phyloP scores from a whole-genome alignment of 129 eudicot species.

The Calendula officinalis region DNA sequence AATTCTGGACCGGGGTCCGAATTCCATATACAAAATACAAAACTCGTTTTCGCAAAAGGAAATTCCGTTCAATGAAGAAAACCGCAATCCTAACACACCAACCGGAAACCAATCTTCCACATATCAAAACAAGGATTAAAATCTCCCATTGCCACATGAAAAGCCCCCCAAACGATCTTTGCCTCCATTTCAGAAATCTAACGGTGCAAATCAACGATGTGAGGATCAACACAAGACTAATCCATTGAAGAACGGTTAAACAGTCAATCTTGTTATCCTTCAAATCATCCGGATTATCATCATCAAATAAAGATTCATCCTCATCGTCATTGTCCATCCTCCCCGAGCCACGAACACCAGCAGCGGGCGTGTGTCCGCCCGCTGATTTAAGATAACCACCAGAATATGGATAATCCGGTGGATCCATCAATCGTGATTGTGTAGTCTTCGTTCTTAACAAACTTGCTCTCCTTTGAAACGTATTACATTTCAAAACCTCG shows the following conservation, averaged over 20 bases:
- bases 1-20: conserved; percentile 36
- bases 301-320: conserved; percentile 57
- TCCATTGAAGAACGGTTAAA: conserved; percentile 46
- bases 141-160: conserved; percentile 46
- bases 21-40: conserved; percentile 40
- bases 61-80: conserved; percentile 36
- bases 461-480: conserved; percentile 53
- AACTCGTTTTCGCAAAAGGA: conserved; percentile 26
- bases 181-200: conserved; percentile 35
- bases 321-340: conserved; percentile 49
- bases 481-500: conserved; percentile 66
- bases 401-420: conserved; percentile 23
- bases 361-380: conserved; percentile 33
- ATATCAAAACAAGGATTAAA: conserved; percentile 32
- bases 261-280: conserved; percentile 43
- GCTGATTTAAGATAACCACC: conserved; percentile 12
- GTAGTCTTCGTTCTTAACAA: conserved; percentile 44
- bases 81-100: conserved; percentile 37
- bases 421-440: conserved; percentile 60
- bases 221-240: conserved; percentile 42
- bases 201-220: conserved; percentile 33
- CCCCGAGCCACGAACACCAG: conserved; percentile 7
- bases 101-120: conserved; percentile 41
- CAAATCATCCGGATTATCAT: conserved; percentile 60
- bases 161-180: conserved; percentile 27